These are phyloP conservation scores for Phylloporus arenicola DNA, from an alignment of 768 basidiomycete species.

Conservation along the genomic window DNA sequence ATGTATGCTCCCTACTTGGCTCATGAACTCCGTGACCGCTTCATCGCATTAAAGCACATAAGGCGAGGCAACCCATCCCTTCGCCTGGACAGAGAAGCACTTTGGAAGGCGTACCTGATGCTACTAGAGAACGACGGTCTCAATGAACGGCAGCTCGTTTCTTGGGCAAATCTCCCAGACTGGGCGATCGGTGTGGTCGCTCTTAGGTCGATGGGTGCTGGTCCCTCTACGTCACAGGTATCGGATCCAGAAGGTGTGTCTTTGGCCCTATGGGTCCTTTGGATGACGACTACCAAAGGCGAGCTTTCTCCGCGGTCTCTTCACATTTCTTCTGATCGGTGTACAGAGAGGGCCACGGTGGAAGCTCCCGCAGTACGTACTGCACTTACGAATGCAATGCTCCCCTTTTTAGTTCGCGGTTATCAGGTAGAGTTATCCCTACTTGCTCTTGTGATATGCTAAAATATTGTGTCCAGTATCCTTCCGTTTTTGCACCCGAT, in stretches of 20 bases:
- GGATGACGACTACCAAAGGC: constrained; percentile 42
- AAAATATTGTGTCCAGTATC: constrained; percentile 36
- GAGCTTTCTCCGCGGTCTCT: constrained; percentile 10
- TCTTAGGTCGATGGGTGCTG: constrained; percentile 4
- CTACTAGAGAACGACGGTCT: constrained; percentile 46
- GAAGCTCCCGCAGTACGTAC: constrained; percentile 28
- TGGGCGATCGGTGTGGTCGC: constrained; percentile 20
- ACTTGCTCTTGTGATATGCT: not conserved
- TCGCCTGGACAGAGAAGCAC: constrained; percentile 32
- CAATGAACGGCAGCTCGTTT: constrained; percentile 39
- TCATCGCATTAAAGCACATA: constrained; percentile 38
- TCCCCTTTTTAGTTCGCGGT: constrained; percentile 39
- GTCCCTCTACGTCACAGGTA: constrained; percentile 15
- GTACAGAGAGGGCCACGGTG: constrained; percentile 29
- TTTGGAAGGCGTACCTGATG: constrained; percentile 55
- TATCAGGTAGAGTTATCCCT: constrained; percentile 31
- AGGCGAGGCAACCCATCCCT: constrained; percentile 20
- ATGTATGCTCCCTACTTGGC: constrained; percentile 35
- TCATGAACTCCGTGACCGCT: constrained; percentile 41
- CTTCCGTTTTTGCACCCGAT: constrained; percentile 41
- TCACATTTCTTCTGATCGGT: constrained; percentile 11
- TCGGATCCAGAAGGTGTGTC: constrained; percentile 34
- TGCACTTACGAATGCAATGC: constrained; percentile 29
- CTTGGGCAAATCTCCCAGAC: constrained; percentile 36
- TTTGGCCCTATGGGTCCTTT: constrained; percentile 41